Evolutionary conservation across 306 rosid species (phyloP).

Genomic region (Acmispon strigosus): DNA sequence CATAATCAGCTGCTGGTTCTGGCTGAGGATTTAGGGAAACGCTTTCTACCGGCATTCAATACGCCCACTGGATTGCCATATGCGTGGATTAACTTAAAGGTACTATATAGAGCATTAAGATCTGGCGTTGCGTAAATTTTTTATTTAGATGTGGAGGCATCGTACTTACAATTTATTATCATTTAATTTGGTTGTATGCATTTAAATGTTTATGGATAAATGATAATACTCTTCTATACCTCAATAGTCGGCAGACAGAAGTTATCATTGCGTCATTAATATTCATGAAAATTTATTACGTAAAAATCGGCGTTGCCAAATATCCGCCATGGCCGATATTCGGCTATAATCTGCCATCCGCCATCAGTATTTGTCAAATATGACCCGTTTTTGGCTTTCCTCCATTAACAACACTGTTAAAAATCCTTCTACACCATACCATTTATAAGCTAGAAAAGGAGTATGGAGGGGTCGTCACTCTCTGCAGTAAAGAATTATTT

Average conservation of each 20-base stretch:
- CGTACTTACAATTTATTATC: neutral
- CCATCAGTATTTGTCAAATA: too few relatives aligned
- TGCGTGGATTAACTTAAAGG: slow-evolving; percentile 98
- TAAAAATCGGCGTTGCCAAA: too few relatives aligned
- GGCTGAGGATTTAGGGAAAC: slow-evolving; percentile 89
- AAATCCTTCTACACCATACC: neutral
- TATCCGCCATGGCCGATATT: too few relatives aligned
- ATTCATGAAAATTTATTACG: neutral
- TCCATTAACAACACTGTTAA: too few relatives aligned
- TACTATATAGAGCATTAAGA: slow-evolving; percentile 15
- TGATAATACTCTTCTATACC: neutral
- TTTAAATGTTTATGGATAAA: slow-evolving; percentile 5
- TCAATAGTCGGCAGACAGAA: neutral
- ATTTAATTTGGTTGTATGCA: neutral
- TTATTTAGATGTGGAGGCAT: neutral
- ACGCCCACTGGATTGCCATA: slow-evolving; percentile 96
- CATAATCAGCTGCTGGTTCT: slow-evolving; percentile 63
- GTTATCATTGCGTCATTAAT: neutral
- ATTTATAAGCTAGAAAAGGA: slow-evolving; percentile 1
- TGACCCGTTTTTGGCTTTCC: too few relatives aligned
- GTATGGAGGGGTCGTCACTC: neutral
- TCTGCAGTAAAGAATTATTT: neutral
- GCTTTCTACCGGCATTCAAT: slow-evolving; percentile 76
- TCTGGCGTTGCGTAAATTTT: neutral
- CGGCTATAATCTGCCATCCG: too few relatives aligned